phyloP scores from a whole-genome alignment of 1,284 basidiomycete genomes.

The Pseudozyma sp. region DNA sequence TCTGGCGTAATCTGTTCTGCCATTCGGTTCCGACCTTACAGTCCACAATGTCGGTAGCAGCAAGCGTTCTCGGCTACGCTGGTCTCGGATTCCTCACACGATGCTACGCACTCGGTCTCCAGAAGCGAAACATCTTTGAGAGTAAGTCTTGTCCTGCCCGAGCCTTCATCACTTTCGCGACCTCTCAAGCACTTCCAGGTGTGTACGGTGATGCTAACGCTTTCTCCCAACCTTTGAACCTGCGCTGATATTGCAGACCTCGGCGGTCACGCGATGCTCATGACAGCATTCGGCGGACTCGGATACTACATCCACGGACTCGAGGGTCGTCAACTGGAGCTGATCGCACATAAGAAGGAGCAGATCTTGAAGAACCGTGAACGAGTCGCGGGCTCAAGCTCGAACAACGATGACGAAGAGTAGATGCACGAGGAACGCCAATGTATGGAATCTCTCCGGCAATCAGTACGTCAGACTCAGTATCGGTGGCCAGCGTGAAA shows the following conservation, averaged over 20 bases:
- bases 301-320: conserved; percentile 67
- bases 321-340: conserved; percentile 54
- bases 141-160: conserved; percentile 47
- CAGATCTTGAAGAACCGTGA: conserved; percentile 60
- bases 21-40: neutral
- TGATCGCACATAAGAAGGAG: conserved; percentile 63
- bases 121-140: conserved; percentile 67
- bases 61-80: conserved; percentile 66
- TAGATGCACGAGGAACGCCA: neutral
- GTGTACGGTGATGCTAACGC: neutral
- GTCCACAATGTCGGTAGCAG: conserved; percentile 41
- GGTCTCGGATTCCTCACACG: conserved; percentile 66
- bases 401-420: conserved; percentile 21
- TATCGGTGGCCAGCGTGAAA: too few species aligned
- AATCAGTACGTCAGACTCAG: too few species aligned
- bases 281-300: conserved; percentile 59
- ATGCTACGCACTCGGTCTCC: conserved; percentile 66
- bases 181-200: too few species aligned
- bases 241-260: conserved; percentile 46
- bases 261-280: conserved; percentile 62
- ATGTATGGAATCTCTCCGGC: too few species aligned
- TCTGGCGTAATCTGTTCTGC: neutral
- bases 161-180: too few species aligned
- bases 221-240: neutral
- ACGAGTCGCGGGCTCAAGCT: conserved; percentile 15